Percentiles rank a stretch among this genome's conserved stretches.
Conservation (phyloP, 2,329 filamentous ascomycete genomes). For the Hymenoscyphus occultus region DNA sequence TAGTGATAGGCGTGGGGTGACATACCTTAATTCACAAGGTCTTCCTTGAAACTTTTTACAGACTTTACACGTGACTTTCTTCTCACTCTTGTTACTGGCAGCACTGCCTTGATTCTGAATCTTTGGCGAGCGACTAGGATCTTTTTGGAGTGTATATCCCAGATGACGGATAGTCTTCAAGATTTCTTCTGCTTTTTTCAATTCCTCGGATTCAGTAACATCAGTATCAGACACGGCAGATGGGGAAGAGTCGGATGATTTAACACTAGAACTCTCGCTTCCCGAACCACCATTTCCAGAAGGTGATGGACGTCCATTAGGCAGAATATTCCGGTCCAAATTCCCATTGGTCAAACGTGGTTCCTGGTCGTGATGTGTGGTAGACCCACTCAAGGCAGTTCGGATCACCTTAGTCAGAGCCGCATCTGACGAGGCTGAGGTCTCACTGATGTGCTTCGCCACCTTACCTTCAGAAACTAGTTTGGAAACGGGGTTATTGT, state of each 20-base stretch:
- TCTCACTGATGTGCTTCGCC: conserved; percentile 23
- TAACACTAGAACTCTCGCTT: conserved; percentile 8
- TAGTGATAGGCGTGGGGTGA: not conserved
- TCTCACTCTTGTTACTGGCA: conserved; percentile 31
- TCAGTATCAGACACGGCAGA: conserved; percentile 14
- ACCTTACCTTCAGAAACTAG: conserved; percentile 24
- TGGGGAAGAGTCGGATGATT: conserved; percentile 13
- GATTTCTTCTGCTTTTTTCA: conserved; percentile 27
- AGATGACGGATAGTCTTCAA: conserved; percentile 26
- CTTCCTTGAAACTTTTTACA: conserved; percentile 50
- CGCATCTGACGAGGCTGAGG: conserved; percentile 27
- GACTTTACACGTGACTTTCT: conserved; percentile 36
- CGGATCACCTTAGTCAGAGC: conserved; percentile 28
- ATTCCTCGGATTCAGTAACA: conserved; percentile 19
- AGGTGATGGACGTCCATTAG: conserved; percentile 22
- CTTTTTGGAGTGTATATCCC: conserved; percentile 30
- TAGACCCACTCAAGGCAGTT: conserved; percentile 24
- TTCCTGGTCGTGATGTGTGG: conserved; percentile 1
- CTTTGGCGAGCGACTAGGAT: conserved; percentile 22
- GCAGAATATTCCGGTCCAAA: conserved; percentile 22
- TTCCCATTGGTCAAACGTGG: conserved; percentile 7
- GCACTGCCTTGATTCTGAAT: conserved; percentile 27
- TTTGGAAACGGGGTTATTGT: conserved; percentile 12
- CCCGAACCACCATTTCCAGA: conserved; percentile 14
- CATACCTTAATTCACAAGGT: conserved; percentile 57